These are phyloP conservation scores for Epichloe baconii DNA, from an alignment of 2,329 filamentous ascomycete species.

Conservation along the genomic window DNA sequence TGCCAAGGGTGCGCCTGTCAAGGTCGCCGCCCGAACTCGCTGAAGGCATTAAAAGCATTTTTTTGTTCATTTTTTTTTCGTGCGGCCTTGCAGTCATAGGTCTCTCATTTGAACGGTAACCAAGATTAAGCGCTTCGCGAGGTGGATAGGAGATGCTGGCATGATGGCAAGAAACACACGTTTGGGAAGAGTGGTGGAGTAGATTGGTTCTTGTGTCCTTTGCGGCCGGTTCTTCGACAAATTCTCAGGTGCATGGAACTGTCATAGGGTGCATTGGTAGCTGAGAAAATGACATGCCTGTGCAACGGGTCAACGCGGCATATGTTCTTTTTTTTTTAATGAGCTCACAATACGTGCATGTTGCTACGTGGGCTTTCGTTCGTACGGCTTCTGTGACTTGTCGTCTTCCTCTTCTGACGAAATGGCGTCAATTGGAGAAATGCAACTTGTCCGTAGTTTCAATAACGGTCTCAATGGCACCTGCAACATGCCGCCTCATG, in stretches of 20 bases:
- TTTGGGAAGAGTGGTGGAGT: slow-evolving; percentile 20
- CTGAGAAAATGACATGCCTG: slow-evolving; percentile 21
- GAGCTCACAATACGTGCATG: background rate
- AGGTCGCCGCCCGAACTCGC: slow-evolving; percentile 77
- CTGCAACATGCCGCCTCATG: too few relatives aligned
- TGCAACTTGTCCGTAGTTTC: too few relatives aligned
- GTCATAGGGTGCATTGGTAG: slow-evolving; percentile 30
- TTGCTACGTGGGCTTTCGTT: background rate
- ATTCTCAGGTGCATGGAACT: slow-evolving; percentile 27
- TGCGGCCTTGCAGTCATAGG: background rate
- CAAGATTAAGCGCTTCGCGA: background rate
- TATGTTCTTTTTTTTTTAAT: background rate
- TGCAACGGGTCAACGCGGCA: slow-evolving; percentile 4
- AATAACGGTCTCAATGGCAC: too few relatives aligned
- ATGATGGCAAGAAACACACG: slow-evolving; percentile 8
- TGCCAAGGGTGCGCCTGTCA: slow-evolving; percentile 76
- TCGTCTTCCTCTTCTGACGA: too few relatives aligned
- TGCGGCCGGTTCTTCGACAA: slow-evolving; percentile 29
- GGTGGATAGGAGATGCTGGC: background rate
- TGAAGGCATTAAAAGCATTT: slow-evolving; percentile 24
- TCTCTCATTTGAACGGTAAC: background rate
- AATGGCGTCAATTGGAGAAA: too few relatives aligned
- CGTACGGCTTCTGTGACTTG: background rate
- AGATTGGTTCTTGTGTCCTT: slow-evolving; percentile 27
- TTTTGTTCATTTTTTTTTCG: background rate